Conservation (phyloP, 176 grass and related monocot genomes). For the Cenchrus americanus region DNA sequence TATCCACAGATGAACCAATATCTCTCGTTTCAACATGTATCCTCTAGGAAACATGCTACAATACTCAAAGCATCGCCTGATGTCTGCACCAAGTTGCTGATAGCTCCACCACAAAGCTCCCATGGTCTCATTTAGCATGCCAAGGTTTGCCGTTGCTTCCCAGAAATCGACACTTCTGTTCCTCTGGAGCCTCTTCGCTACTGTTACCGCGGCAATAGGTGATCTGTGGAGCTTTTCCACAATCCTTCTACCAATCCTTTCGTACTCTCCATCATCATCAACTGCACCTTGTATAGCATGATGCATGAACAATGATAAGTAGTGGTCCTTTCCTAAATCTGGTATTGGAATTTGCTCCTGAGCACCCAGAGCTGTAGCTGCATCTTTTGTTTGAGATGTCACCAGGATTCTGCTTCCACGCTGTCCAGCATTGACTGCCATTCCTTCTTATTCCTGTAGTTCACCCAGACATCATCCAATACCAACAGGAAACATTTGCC, state of each 20-base stretch:
- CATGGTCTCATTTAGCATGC: constrained; percentile 18
- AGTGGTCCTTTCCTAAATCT: background rate
- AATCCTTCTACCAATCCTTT: background rate
- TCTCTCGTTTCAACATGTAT: background rate
- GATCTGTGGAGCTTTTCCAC: constrained; percentile 17
- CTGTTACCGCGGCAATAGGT: constrained; percentile 38
- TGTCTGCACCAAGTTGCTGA: constrained; percentile 19
- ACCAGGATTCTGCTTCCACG: constrained; percentile 45
- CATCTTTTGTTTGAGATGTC: constrained; percentile 8
- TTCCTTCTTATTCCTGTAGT: background rate
- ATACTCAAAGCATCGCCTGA: constrained; percentile 44
- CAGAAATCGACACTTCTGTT: background rate
- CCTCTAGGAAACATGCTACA: constrained; percentile 37
- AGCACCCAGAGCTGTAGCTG: background rate
- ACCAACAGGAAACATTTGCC: constrained; percentile 41
- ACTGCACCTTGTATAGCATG: background rate
- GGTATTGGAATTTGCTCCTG: background rate
- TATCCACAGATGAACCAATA: constrained; percentile 38
- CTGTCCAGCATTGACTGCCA: background rate
- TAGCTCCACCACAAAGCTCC: constrained; percentile 39
- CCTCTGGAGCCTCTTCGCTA: constrained; percentile 5
- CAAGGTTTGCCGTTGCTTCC: background rate
- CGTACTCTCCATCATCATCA: background rate
- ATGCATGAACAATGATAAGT: background rate
- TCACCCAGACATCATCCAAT: constrained; percentile 48